Evolutionary conservation across 345 rosid genomes (phyloP).

Genomic region (Turnera subulata): DNA sequence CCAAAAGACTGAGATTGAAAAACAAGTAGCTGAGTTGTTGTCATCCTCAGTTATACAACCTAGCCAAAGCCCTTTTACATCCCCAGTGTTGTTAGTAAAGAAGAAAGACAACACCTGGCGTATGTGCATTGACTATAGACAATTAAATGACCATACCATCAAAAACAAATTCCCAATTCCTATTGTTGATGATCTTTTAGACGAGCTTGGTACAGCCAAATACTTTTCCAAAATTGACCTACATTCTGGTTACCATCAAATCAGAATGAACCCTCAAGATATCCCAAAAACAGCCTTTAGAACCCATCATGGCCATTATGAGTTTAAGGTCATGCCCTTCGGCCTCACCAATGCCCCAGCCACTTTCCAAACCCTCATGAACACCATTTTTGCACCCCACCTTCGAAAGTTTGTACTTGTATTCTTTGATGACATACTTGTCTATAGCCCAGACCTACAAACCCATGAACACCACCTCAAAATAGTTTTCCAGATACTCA

Average conservation of each 20-base stretch:
- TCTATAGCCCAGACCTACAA: not conserved
- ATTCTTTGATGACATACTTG: not conserved
- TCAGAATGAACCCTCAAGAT: not conserved
- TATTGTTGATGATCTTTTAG: not conserved
- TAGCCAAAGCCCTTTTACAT: not conserved
- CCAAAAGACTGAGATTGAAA: not conserved
- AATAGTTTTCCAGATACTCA: rapidly evolving
- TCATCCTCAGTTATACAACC: not conserved
- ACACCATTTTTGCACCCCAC: not conserved
- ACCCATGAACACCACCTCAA: not conserved
- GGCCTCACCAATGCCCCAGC: not conserved
- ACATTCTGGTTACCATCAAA: not conserved
- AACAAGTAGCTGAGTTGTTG: not conserved
- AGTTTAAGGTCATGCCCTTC: not conserved
- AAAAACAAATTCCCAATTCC: not conserved
- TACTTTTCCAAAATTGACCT: not conserved
- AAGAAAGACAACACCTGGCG: not conserved
- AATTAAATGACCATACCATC: not conserved
- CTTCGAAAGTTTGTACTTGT: not conserved
- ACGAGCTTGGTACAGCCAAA: not conserved
- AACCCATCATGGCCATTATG: not conserved
- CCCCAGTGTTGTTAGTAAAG: not conserved
- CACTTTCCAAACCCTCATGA: not conserved
- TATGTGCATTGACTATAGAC: not conserved
- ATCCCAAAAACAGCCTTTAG: not conserved